These are phyloP conservation scores for Irpex sp. DNA, from an alignment of 1,284 basidiomycete species.

Conservation along the genomic window DNA sequence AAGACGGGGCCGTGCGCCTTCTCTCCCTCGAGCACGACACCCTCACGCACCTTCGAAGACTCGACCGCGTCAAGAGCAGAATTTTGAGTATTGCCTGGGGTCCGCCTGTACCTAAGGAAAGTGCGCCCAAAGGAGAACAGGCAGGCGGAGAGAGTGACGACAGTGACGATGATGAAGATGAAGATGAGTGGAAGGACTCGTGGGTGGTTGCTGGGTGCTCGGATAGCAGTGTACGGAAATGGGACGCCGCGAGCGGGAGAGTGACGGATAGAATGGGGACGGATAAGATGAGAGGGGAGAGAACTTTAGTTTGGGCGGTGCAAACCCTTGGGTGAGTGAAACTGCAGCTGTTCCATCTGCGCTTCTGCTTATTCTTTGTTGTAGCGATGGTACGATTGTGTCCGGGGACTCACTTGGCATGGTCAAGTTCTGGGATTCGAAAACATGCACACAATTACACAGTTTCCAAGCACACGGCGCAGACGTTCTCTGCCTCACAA, in stretches of 20 bases:
- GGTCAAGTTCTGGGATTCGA: conserved; percentile 95
- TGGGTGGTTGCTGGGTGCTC: conserved; percentile 94
- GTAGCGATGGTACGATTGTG: conserved; percentile 84
- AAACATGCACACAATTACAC: conserved; percentile 83
- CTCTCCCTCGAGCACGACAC: conserved; percentile 71
- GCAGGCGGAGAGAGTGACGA: conserved; percentile 25
- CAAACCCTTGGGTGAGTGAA: conserved; percentile 72
- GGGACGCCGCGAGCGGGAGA: conserved; percentile 75
- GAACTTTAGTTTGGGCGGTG: conserved; percentile 92
- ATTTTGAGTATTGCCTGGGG: conserved; percentile 93
- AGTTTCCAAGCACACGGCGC: conserved; percentile 87
- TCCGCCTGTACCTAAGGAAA: conserved; percentile 52
- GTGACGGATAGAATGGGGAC: conserved; percentile 70
- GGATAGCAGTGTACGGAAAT: conserved; percentile 87
- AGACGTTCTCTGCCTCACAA: conserved; percentile 84
- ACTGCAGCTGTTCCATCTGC: not conserved
- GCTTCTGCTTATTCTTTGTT: conserved; percentile 4
- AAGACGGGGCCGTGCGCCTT: conserved; percentile 83
- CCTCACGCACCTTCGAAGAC: conserved; percentile 66
- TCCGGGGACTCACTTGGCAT: conserved; percentile 94
- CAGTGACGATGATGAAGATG: conserved; percentile 48
- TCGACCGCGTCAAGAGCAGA: conserved; percentile 70
- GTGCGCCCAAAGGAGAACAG: conserved; percentile 11
- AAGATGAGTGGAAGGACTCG: conserved; percentile 74
- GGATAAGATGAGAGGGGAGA: conserved; percentile 80